Percentiles rank a stretch among this genome's conserved stretches.
Conservation (phyloP, 192 early-diverging fungal species). For the Coemansia sp. region DNA sequence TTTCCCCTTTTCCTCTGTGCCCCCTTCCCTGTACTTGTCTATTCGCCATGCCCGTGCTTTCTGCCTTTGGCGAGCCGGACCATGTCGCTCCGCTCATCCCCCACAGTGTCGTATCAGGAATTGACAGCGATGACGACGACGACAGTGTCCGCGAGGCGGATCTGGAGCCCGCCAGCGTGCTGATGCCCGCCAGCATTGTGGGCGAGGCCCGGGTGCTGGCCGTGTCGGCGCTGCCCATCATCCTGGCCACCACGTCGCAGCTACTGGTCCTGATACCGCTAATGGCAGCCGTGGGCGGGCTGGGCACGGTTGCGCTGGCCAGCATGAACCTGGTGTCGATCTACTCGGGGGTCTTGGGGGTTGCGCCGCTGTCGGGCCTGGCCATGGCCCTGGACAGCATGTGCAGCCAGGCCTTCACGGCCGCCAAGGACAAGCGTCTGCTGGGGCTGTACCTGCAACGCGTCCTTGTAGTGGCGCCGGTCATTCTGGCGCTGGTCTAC, state of each 20-base stretch:
- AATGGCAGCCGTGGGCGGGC: conserved; percentile 52
- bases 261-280: conserved; percentile 31
- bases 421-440: conserved; percentile 54
- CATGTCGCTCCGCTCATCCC: no score
- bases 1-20: not conserved
- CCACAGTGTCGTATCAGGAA: no score
- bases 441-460: conserved; percentile 72
- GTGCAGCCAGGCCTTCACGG: conserved; percentile 67
- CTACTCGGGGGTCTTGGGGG: conserved; percentile 63
- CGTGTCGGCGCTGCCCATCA: conserved; percentile 27
- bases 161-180: conserved; percentile 3
- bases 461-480: conserved; percentile 63
- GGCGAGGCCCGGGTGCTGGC: conserved; percentile 11
- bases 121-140: not conserved
- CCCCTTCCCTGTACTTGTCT: not conserved
- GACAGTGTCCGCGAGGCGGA: not conserved
- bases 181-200: conserved; percentile 3
- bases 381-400: conserved; percentile 71
- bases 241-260: conserved; percentile 30
- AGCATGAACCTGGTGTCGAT: conserved; percentile 66
- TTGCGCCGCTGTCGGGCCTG: conserved; percentile 60
- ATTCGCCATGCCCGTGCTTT: no score
- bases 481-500: conserved; percentile 63
- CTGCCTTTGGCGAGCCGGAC: no score
- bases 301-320: conserved; percentile 58